Percentiles rank a stretch among this genome's conserved stretches.
Evolutionary conservation across 257 asterid genomes (phyloP).

Genomic region (Capsicum pubescens): DNA sequence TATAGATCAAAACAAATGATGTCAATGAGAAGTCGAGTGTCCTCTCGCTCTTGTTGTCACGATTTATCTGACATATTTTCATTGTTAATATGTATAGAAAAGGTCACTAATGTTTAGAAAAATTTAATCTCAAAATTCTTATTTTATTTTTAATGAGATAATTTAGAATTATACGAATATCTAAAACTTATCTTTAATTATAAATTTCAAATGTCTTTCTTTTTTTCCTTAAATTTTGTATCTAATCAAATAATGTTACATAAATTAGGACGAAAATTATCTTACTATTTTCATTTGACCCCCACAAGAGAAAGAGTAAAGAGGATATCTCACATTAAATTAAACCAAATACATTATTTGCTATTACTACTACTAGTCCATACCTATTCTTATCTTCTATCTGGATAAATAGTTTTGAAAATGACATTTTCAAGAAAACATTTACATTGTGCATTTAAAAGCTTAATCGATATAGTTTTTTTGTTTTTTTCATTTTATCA

Average conservation of each 20-base stretch:
- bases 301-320: not conserved
- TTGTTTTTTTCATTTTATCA: not conserved
- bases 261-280: not conserved
- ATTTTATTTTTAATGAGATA: not conserved
- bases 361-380: not conserved
- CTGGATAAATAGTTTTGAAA: not conserved
- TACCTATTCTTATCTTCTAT: not conserved
- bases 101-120: not conserved
- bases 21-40: no score
- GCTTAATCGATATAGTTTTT: not conserved
- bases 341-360: not conserved
- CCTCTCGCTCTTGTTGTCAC: no score
- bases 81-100: not conserved
- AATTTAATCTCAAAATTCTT: not conserved
- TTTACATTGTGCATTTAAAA: not conserved
- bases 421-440: not conserved
- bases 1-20: no score
- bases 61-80: not conserved
- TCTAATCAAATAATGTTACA: not conserved
- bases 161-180: not conserved
- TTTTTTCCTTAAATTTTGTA: no score
- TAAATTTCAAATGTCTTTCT: no score
- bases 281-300: not conserved
- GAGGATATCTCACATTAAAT: constrained; percentile 12
- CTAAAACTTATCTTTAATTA: no score